These are phyloP conservation scores for Mycothermus thermophilus DNA, from an alignment of 495 filamentous ascomycete genomes.

Conservation along the genomic window DNA sequence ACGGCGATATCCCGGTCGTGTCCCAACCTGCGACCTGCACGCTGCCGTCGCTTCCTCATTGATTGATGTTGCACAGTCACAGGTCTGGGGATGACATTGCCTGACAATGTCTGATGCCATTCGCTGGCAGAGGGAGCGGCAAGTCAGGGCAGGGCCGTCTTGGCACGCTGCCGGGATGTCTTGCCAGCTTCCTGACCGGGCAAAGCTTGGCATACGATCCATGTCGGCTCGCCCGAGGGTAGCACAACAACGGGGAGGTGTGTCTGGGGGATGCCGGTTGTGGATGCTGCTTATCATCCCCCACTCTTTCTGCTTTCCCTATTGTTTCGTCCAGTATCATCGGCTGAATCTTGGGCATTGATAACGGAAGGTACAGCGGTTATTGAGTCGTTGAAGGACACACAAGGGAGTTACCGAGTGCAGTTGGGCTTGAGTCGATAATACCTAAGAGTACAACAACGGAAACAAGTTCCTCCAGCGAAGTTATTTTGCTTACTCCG, in stretches of 20 bases:
- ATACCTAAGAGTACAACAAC: too few species aligned
- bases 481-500: too few species aligned
- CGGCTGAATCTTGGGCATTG: too few species aligned
- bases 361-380: too few species aligned
- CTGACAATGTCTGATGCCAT: not conserved
- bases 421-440: too few species aligned
- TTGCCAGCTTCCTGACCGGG: slow-evolving; percentile 14
- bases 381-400: too few species aligned
- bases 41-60: slow-evolving; percentile 7
- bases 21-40: slow-evolving; percentile 5
- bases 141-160: not conserved
- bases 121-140: slow-evolving; percentile 4
- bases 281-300: not conserved
- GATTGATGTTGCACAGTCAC: too few species aligned
- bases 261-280: slow-evolving; percentile 2
- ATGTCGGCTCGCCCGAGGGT: slow-evolving; percentile 1
- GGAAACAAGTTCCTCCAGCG: too few species aligned
- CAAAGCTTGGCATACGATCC: slow-evolving; percentile 4
- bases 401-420: too few species aligned
- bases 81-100: slow-evolving; percentile 3
- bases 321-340: too few species aligned
- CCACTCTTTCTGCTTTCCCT: too few species aligned
- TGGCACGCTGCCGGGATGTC: slow-evolving; percentile 3
- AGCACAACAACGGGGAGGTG: too few species aligned
- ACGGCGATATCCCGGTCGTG: slow-evolving; percentile 18